These are phyloP conservation scores for Aspergillus fischeri DNA, from an alignment of 2,329 filamentous ascomycete species.

Conservation along the genomic window DNA sequence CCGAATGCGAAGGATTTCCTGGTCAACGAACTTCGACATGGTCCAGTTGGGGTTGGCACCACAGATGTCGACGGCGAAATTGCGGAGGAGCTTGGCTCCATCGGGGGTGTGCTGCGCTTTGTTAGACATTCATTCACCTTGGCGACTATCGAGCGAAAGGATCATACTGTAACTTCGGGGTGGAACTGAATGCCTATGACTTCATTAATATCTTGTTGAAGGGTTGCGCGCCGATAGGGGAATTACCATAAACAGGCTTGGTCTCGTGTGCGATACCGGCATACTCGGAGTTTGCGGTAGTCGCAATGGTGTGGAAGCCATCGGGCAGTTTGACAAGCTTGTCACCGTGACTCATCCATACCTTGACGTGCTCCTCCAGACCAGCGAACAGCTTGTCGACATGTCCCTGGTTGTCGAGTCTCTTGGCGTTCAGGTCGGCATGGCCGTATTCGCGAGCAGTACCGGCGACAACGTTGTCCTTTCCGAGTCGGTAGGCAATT, in stretches of 20 bases:
- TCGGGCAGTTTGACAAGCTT: constrained; percentile 73
- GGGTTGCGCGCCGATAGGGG: background rate
- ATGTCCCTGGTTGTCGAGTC: constrained; percentile 51
- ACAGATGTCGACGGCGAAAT: constrained; percentile 84
- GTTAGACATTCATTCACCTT: background rate
- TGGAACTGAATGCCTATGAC: constrained; percentile 71
- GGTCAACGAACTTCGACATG: constrained; percentile 77
- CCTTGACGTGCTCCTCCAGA: constrained; percentile 64
- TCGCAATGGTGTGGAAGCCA: constrained; percentile 69
- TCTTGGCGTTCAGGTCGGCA: constrained; percentile 60
- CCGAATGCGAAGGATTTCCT: constrained; percentile 77
- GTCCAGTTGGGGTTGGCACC: constrained; percentile 72
- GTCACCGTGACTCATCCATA: constrained; percentile 88
- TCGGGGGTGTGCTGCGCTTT: constrained; percentile 36
- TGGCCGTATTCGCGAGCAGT: constrained; percentile 68
- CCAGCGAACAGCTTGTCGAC: constrained; percentile 76
- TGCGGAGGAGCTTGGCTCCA: constrained; percentile 68
- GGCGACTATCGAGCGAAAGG: constrained; percentile 3
- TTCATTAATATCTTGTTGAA: constrained; percentile 19
- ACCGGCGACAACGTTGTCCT: constrained; percentile 64
- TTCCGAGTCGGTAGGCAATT: constrained; percentile 65
- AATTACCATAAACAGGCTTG: constrained; percentile 61
- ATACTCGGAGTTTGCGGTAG: constrained; percentile 69
- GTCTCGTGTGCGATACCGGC: constrained; percentile 63
- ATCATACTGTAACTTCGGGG: constrained; percentile 65